Conservation (phyloP, 2,329 filamentous ascomycete species). For the Zymoseptoria crescenta region DNA sequence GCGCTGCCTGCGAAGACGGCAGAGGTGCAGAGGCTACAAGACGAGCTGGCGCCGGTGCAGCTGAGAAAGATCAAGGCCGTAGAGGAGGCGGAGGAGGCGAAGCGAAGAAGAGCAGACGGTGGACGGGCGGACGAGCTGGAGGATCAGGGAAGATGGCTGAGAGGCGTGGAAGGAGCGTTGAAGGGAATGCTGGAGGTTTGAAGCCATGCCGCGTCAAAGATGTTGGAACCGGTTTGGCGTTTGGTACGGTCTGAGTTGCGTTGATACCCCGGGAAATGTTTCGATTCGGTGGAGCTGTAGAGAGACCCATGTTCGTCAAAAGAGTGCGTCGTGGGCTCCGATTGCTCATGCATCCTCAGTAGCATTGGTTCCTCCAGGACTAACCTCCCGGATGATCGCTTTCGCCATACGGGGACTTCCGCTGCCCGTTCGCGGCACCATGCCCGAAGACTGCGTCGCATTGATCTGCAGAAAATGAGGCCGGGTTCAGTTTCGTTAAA, state of each 20-base stretch:
- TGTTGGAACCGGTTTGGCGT: not conserved
- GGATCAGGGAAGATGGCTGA: slow-evolving; percentile 67
- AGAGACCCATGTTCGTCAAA: too few species aligned
- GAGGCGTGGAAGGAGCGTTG: slow-evolving; percentile 57
- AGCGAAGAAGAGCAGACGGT: slow-evolving; percentile 58
- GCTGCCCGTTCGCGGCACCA: too few species aligned
- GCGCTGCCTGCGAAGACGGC: slow-evolving; percentile 58
- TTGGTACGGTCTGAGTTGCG: not conserved
- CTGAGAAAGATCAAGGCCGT: slow-evolving; percentile 57
- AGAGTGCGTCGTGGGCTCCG: too few species aligned
- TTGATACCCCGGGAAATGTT: not conserved
- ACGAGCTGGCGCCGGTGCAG: slow-evolving; percentile 62
- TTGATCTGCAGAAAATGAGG: too few species aligned
- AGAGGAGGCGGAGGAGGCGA: slow-evolving; percentile 61
- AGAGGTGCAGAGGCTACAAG: slow-evolving; percentile 58
- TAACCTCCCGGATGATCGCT: too few species aligned
- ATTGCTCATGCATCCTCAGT: too few species aligned
- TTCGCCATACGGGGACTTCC: too few species aligned
- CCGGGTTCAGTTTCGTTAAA: too few species aligned
- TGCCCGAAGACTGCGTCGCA: too few species aligned
- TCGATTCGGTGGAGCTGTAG: not conserved
- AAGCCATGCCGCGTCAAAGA: slow-evolving; percentile 1
- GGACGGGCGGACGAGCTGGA: slow-evolving; percentile 66
- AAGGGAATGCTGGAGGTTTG: slow-evolving; percentile 54
- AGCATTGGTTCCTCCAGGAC: too few species aligned